A percentile compares a stretch with the other conserved stretches of the same genome.
These are phyloP conservation scores for Acer yangbiense DNA, from an alignment of 345 rosid genomes.

Conservation along the genomic window DNA sequence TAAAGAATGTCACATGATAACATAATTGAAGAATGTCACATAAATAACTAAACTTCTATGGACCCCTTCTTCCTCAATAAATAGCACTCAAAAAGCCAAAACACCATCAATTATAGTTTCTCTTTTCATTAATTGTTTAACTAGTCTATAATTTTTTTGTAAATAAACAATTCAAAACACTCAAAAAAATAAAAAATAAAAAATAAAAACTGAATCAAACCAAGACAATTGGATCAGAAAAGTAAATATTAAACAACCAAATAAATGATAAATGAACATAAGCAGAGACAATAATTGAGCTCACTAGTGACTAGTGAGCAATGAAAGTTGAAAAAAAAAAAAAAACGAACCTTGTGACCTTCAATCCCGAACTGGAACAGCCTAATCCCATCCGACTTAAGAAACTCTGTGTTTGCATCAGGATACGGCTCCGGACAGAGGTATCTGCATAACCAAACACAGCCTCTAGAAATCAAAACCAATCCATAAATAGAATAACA, in stretches of 20 bases:
- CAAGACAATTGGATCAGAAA: neutral
- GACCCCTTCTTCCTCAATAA: constrained; percentile 5
- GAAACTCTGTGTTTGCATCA: constrained; percentile 69
- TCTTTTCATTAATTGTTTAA: neutral
- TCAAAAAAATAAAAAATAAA: neutral
- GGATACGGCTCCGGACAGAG: constrained; percentile 94
- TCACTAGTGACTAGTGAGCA: neutral
- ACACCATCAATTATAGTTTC: neutral
- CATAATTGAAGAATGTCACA: neutral
- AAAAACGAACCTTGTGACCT: constrained; percentile 64
- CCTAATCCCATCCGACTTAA: constrained; percentile 77
- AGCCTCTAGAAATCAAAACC: constrained; percentile 18
- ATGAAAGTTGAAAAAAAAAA: neutral
- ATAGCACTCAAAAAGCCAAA: neutral
- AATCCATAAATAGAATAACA: neutral
- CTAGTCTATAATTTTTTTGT: no score
- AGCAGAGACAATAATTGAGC: neutral
- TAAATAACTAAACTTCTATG: neutral
- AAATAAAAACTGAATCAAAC: neutral
- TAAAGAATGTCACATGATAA: neutral
- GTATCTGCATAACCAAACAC: constrained; percentile 45
- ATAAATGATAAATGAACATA: neutral
- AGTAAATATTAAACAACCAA: neutral
- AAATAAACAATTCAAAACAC: neutral
- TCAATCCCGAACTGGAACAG: constrained; percentile 92